Evolutionary conservation across 805 yeast genomes (phyloP), one percentile per base, ranked within the genome.

Genomic region (Starmerella sirachaensis): DNA sequence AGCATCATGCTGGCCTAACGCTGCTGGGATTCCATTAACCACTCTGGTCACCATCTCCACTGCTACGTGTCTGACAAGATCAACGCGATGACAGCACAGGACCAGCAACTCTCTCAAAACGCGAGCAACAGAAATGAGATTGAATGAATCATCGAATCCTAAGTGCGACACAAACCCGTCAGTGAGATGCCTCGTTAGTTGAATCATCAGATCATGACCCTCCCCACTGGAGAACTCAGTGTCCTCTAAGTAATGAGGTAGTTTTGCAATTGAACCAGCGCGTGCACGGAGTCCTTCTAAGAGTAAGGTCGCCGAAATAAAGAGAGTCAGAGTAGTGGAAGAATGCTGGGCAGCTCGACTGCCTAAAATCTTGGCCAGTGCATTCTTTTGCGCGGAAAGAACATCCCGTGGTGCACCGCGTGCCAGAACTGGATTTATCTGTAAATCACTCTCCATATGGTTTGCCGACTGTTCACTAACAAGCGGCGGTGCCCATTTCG

Each of bases 391-490:
- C 17, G 33, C 19, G 45, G 69, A 67, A 51, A 69, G 57, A 6
- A 52, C 45, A 6, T 46, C 67, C 16, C 44, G 34, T 4, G 49
- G 74, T 0, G 94, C 77, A 11, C 94, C 94, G 44, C 97, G 70
- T 54, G 93, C 72, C 37, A 91, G 66, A 20, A 91, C 84, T 1
- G 94, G 78, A 54, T 91, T 91, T 64, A 91, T 69, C 52, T 91
- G 96, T 45, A 91, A 67, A 2, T 94, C 83, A 14, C 93, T 83
- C 55, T 91, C 98, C 10, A 88, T 78, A 52, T 85, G 76, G 53
- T 78, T 76, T 60, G 85, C 74, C 3, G 86, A 76, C 13, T 68
- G 63, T 50, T 81, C 93, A 2, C 91, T 76, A 0, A 93, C 93
- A 35, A 85, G 65, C 2, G 94, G 84, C 2, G 95, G 94, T 5